Evolutionary conservation across 129 eudicot genomes (phyloP).

Genomic region (Calendula officinalis): DNA sequence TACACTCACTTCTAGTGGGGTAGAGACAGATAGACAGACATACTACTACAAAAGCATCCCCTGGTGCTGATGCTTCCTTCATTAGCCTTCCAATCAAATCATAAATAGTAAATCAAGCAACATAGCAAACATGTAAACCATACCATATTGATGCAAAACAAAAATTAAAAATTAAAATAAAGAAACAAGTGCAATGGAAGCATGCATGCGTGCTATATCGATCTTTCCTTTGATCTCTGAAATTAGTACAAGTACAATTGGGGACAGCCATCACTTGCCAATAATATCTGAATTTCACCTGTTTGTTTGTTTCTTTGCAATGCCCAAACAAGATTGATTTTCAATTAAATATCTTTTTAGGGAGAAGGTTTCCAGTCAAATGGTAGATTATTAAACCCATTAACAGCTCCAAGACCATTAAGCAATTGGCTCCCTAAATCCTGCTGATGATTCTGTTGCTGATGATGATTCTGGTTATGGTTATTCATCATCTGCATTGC

Average conservation of each 20-base stretch:
- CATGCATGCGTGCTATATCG: slow-evolving; percentile 33
- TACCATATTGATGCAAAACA: slow-evolving; percentile 35
- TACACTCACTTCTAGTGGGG: slow-evolving; percentile 39
- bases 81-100: slow-evolving; percentile 24
- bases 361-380: slow-evolving; percentile 96
- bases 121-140: slow-evolving; percentile 33
- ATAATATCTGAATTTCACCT: slow-evolving; percentile 7
- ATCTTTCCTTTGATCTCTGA: slow-evolving; percentile 46
- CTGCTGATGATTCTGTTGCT: slow-evolving; percentile 38
- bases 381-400: slow-evolving; percentile 78
- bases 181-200: slow-evolving; percentile 9
- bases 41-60: slow-evolving; percentile 24
- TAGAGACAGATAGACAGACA: slow-evolving; percentile 20
- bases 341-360: slow-evolving; percentile 19
- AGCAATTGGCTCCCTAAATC: slow-evolving; percentile 70
- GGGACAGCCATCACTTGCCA: slow-evolving; percentile 22
- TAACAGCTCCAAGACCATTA: slow-evolving; percentile 80
- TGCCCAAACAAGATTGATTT: slow-evolving; percentile 24
- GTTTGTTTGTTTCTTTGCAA: slow-evolving; percentile 32
- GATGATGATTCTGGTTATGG: slow-evolving; percentile 21
- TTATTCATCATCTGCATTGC: slow-evolving; percentile 71
- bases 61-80: slow-evolving; percentile 26
- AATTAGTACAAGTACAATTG: slow-evolving; percentile 42
- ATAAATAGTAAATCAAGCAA: slow-evolving; percentile 28
- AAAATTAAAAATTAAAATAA: slow-evolving; percentile 5